phyloP scores from a whole-genome alignment of 2,329 filamentous ascomycete genomes.

The Cladosporium halotolerans region DNA sequence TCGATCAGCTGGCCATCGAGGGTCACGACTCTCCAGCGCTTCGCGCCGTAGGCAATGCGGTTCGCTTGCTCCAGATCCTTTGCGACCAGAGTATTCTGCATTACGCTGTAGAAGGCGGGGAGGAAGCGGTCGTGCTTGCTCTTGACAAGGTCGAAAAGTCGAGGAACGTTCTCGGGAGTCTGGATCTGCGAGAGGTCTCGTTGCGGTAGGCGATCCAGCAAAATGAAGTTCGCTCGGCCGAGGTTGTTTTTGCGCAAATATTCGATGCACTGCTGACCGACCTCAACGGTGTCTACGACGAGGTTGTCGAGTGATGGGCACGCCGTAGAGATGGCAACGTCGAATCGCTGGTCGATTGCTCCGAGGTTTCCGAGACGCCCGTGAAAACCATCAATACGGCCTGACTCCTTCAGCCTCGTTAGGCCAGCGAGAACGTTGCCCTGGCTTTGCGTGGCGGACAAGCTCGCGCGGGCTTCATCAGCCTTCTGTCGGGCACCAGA shows the following conservation, averaged over 20 bases:
- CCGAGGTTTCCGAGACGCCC: constrained; percentile 91
- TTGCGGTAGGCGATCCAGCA: constrained; percentile 76
- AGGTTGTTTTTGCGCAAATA: constrained; percentile 96
- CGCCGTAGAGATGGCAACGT: constrained; percentile 96
- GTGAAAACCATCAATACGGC: constrained; percentile 94
- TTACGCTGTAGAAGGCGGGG: constrained; percentile 89
- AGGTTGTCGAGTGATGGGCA: constrained; percentile 90
- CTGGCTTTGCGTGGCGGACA: constrained; percentile 84
- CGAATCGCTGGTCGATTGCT: constrained; percentile 87
- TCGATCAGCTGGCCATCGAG: constrained; percentile 93
- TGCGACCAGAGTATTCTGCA: constrained; percentile 92
- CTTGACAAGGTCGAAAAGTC: constrained; percentile 87
- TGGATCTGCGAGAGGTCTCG: constrained; percentile 73
- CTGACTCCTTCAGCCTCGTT: constrained; percentile 92
- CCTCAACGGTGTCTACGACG: constrained; percentile 92
- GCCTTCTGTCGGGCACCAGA: constrained; percentile 90
- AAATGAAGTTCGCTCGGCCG: constrained; percentile 93
- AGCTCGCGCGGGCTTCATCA: constrained; percentile 85
- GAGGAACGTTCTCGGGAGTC: constrained; percentile 86
- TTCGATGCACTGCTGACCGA: constrained; percentile 95
- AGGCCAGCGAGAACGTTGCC: constrained; percentile 86
- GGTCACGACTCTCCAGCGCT: constrained; percentile 92
- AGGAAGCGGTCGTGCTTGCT: constrained; percentile 81
- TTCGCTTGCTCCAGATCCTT: constrained; percentile 92
- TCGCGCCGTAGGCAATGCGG: constrained; percentile 89